Evolutionary conservation across 768 basidiomycete species (phyloP).

Genomic region (Neoboletus magnificus): DNA sequence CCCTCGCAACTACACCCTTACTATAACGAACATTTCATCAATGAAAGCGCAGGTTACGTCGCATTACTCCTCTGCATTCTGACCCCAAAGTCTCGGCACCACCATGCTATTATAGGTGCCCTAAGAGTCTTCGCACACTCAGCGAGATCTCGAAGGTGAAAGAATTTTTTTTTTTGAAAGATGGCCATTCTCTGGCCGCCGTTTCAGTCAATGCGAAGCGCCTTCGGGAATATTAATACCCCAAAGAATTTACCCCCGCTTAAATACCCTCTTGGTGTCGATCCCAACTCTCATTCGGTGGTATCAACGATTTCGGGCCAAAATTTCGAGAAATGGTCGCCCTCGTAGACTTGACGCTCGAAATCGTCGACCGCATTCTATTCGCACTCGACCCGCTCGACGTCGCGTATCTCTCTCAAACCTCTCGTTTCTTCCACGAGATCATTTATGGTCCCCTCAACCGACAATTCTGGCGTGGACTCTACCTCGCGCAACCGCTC

Average conservation of each 20-base stretch:
- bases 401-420: constrained; percentile 51
- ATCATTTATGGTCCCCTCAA: constrained; percentile 48
- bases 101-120: neutral
- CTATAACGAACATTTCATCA: neutral
- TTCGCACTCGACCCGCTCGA: constrained; percentile 58
- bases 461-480: constrained; percentile 51
- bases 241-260: neutral
- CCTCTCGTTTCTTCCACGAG: constrained; percentile 40
- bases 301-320: neutral
- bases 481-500: constrained; percentile 61
- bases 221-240: constrained; percentile 10
- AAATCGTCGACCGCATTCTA: constrained; percentile 59
- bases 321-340: neutral
- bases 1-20: neutral
- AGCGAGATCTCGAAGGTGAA: constrained; percentile 13
- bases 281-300: neutral
- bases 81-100: neutral
- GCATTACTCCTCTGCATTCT: neutral
- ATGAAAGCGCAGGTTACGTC: neutral
- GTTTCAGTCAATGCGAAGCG: constrained; percentile 11
- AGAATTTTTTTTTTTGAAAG: constrained; percentile 28
- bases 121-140: neutral
- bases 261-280: neutral
- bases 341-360: constrained; percentile 49
- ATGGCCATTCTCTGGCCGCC: constrained; percentile 15